A percentile compares a stretch with the other conserved stretches of the same genome.
These are phyloP conservation scores for Beauveria scarabaeidicola DNA, from an alignment of 2,329 filamentous ascomycete genomes.

Conservation along the genomic window DNA sequence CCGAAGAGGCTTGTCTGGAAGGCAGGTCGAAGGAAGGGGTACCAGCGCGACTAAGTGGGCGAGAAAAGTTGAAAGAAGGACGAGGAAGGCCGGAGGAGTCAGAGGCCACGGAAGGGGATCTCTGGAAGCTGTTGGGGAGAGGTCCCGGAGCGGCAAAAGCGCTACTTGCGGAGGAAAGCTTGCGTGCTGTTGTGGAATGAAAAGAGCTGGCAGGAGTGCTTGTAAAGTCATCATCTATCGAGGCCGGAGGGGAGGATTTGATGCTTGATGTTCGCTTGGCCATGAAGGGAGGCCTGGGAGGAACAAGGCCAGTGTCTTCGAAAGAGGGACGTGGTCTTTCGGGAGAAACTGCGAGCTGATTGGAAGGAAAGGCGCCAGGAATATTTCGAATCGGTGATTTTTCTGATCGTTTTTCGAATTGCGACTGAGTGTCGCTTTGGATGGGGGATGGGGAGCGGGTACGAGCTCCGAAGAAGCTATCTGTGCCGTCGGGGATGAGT, in stretches of 20 bases:
- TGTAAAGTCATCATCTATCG: conserved; percentile 61
- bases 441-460: conserved; percentile 51
- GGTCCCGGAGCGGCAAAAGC: conserved; percentile 38
- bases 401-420: conserved; percentile 20
- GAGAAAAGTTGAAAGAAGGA: conserved; percentile 87
- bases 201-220: conserved; percentile 44
- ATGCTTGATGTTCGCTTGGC: conserved; percentile 50
- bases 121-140: conserved; percentile 56
- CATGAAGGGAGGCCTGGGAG: conserved; percentile 38
- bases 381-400: conserved; percentile 26
- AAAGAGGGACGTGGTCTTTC: conserved; percentile 38
- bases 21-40: conserved; percentile 51
- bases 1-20: conserved; percentile 54
- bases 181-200: conserved; percentile 61
- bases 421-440: conserved; percentile 29
- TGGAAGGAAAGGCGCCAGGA: conserved; percentile 25
- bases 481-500: conserved; percentile 30
- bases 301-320: conserved; percentile 43
- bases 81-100: conserved; percentile 66
- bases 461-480: conserved; percentile 41
- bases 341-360: conserved; percentile 29
- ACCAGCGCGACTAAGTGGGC: conserved; percentile 70
- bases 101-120: conserved; percentile 79
- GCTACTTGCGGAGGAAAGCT: conserved; percentile 64
- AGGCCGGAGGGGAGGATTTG: conserved; percentile 48